Conservation (phyloP, 148 eudicot species). For the Drosera capensis region DNA sequence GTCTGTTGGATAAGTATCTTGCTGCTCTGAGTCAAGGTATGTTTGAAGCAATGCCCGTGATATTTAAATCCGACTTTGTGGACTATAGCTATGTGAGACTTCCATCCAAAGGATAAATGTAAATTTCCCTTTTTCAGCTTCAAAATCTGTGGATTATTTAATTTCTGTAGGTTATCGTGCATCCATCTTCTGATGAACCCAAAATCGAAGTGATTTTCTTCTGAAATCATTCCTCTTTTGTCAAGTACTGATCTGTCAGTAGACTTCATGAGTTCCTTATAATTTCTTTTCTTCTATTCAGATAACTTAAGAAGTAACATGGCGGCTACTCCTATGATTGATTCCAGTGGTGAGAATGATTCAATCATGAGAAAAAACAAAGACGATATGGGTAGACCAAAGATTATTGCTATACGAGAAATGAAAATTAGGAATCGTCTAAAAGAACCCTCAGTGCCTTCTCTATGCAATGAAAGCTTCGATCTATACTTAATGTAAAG, state of each 20-base stretch:
- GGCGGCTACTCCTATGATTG: slow-evolving; percentile 14
- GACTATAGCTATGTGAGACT: background rate
- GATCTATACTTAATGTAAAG: slow-evolving; percentile 53
- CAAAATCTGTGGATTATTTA: no score
- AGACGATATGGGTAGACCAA: slow-evolving; percentile 6
- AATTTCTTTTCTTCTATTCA: slow-evolving; percentile 7
- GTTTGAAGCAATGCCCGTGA: background rate
- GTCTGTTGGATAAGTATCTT: slow-evolving; percentile 26
- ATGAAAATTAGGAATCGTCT: slow-evolving; percentile 9
- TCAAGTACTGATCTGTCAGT: background rate
- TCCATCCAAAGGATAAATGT: background rate
- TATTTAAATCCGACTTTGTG: background rate
- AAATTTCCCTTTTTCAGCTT: no score
- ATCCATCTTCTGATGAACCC: no score
- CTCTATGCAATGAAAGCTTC: slow-evolving; percentile 23
- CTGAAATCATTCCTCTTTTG: background rate
- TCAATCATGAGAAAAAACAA: slow-evolving; percentile 2
- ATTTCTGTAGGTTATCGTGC: no score
- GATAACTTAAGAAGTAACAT: slow-evolving; percentile 16
- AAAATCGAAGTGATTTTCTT: background rate
- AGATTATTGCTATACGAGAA: slow-evolving; percentile 14
- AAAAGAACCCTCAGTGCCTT: slow-evolving; percentile 7
- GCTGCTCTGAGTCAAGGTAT: slow-evolving; percentile 23
- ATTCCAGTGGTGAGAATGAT: slow-evolving; percentile 8
- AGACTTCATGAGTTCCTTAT: background rate